Base-by-base conservation (phyloP, 1,139 yeast species). In the Yamadazyma kanchanaburiensis region DNA sequence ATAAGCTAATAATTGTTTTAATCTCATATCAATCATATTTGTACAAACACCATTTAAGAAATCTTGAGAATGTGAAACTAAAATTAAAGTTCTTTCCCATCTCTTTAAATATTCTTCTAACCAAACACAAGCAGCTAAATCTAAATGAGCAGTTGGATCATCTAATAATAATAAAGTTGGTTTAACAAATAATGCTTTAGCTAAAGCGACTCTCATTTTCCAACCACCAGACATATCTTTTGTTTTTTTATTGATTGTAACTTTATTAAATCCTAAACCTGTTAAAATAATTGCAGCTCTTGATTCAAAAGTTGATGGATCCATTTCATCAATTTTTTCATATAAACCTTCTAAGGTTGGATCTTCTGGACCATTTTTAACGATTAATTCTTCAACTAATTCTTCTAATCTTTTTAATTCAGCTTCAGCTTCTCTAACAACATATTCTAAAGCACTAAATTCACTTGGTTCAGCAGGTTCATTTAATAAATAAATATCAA, bases 171-270 rank as follows among this genome's bases (percentile, higher is more conserved):
- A 70, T 49, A 86, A 64, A 33, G 94, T 83, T 53, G 95, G 95
- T 64, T 86, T 85, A 43, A 86, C 94, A 69, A 83, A 81, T 49
- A 83, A 71, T 14, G 94, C 94, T 66, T 83, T 83, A 42, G 89
- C 87, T 34, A 84, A 71, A 21, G 94, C 91, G 38, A 84, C 94
- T 63, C 94, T 81, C 94, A 84, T 84, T 69, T 82, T 80, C 94
- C 94, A 84, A 49, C 94, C 94, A 78, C 99, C 99, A 58, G 96
- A 87, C 98, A 91, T 91, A 59, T 91, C 98, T 67, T 87, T 89
- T 54, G 98, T 91, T 69, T 80, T 83, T 60, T 77, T 75, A 54
- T 89, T 88, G 44, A 68, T 68, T 39, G 97, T 91, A 49, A 67
- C 66, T 35, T 81, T 56, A 65, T 85, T 86, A 79, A 91, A 91